These are phyloP conservation scores for Agrocybe pediades DNA, from an alignment of 768 basidiomycete genomes.

Conservation along the genomic window DNA sequence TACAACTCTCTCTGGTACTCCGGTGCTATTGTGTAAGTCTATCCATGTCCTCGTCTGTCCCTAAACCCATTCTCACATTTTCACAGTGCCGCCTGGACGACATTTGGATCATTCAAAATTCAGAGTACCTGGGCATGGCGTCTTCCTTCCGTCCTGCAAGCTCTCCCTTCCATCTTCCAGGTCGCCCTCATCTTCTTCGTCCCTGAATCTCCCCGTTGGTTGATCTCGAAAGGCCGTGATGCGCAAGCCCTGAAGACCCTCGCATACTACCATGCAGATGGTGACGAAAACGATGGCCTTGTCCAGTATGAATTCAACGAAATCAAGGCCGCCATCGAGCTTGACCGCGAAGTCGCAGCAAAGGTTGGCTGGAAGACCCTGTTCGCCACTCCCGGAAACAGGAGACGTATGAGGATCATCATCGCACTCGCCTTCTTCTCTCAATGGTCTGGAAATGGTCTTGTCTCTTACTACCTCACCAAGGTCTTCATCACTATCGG, in stretches of 20 bases:
- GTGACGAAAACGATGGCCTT: conserved; percentile 65
- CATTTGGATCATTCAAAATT: conserved; percentile 79
- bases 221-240: conserved; percentile 74
- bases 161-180: conserved; percentile 67
- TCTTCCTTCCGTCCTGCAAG: conserved; percentile 75
- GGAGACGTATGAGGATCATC: conserved; percentile 76
- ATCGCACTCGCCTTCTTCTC: conserved; percentile 82
- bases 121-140: conserved; percentile 79
- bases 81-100: conserved; percentile 76
- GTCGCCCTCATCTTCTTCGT: conserved; percentile 64
- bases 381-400: conserved; percentile 68
- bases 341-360: conserved; percentile 60
- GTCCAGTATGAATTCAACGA: conserved; percentile 77
- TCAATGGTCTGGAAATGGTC: conserved; percentile 85
- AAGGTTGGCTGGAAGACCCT: conserved; percentile 74
- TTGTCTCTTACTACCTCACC: conserved; percentile 82
- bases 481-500: conserved; percentile 71
- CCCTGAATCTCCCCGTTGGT: conserved; percentile 86
- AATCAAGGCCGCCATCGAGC: conserved; percentile 75
- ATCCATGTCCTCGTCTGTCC: conserved; percentile 7
- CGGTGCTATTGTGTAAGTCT: conserved; percentile 70
- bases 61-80: background rate
- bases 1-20: conserved; percentile 90
- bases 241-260: conserved; percentile 68
- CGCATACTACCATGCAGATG: conserved; percentile 84